These are phyloP conservation scores for Thinopyrum obtusiflorum DNA, from an alignment of 202 grass and related monocot species.

Conservation along the genomic window DNA sequence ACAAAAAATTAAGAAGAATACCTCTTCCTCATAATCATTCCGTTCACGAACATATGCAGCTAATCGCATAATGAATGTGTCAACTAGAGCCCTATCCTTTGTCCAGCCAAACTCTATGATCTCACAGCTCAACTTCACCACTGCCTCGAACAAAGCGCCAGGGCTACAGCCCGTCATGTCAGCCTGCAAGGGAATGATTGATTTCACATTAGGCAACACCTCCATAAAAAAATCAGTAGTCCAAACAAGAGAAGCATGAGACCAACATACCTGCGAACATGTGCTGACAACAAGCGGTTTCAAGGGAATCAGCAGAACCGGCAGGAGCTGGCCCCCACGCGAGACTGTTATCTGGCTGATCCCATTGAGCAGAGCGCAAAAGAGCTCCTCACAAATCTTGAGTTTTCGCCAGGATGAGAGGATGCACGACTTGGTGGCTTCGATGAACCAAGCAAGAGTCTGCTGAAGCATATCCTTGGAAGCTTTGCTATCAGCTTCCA, in stretches of 20 bases:
- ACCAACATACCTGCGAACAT: conserved; percentile 71
- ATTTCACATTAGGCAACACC: conserved; percentile 36
- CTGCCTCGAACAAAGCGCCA: conserved; percentile 82
- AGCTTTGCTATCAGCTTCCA: conserved; percentile 69
- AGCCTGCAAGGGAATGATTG: conserved; percentile 47
- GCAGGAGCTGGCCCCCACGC: conserved; percentile 84
- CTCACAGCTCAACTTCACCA: conserved; percentile 94
- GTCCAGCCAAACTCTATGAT: conserved; percentile 99
- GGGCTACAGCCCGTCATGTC: conserved; percentile 71
- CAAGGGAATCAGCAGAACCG: conserved; percentile 87
- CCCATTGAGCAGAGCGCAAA: conserved; percentile 78
- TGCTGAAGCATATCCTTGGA: conserved; percentile 92
- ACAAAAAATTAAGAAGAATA: conserved; percentile 36
- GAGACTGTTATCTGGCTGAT: conserved; percentile 94
- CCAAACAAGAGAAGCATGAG: neutral
- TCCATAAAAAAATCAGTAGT: conserved; percentile 17
- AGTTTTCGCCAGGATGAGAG: conserved; percentile 94
- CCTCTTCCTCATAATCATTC: conserved; percentile 97
- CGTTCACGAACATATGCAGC: conserved; percentile 94
- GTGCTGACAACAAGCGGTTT: conserved; percentile 96
- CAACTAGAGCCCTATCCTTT: conserved; percentile 97
- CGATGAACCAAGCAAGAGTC: conserved; percentile 81
- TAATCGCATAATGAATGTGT: conserved; percentile 97
- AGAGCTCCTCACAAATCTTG: conserved; percentile 85
- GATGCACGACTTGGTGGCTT: conserved; percentile 88